Conservation (phyloP, 176 grass and related monocot species). For the Luzula sylvatica region DNA sequence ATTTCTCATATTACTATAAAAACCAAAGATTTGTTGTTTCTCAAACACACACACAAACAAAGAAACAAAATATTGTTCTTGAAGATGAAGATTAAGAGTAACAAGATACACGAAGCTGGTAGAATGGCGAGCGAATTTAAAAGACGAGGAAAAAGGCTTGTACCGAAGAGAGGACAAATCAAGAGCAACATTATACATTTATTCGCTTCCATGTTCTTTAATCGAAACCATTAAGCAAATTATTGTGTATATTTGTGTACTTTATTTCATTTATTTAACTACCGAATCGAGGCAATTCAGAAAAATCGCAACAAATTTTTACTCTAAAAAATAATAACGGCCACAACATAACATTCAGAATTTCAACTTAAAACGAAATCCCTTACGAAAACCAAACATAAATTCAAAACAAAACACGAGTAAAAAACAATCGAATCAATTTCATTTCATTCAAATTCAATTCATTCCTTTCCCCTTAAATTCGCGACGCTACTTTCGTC, state of each 20-base stretch:
- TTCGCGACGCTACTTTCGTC: no score
- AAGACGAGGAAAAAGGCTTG: constrained; percentile 1
- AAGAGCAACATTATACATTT: constrained; percentile 29
- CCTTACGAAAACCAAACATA: no score
- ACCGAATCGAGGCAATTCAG: no score
- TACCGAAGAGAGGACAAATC: constrained; percentile 37
- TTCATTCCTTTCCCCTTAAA: no score
- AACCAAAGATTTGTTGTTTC: not conserved
- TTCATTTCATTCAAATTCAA: no score
- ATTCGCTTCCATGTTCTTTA: constrained; percentile 19
- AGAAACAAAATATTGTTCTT: not conserved
- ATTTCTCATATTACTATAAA: constrained; percentile 2
- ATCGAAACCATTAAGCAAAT: not conserved
- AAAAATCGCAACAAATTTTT: no score
- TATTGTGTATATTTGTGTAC: not conserved
- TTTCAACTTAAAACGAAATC: no score
- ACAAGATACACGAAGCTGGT: constrained; percentile 6
- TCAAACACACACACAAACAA: not conserved
- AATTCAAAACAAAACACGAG: no score
- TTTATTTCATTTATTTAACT: not conserved
- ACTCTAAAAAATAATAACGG: no score
- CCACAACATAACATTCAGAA: no score
- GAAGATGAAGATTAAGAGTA: not conserved
- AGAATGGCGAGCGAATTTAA: not conserved
- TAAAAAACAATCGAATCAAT: no score